Evolutionary conservation across 2,329 filamentous ascomycete genomes (phyloP).

Genomic region (Zopfia rhizophila): DNA sequence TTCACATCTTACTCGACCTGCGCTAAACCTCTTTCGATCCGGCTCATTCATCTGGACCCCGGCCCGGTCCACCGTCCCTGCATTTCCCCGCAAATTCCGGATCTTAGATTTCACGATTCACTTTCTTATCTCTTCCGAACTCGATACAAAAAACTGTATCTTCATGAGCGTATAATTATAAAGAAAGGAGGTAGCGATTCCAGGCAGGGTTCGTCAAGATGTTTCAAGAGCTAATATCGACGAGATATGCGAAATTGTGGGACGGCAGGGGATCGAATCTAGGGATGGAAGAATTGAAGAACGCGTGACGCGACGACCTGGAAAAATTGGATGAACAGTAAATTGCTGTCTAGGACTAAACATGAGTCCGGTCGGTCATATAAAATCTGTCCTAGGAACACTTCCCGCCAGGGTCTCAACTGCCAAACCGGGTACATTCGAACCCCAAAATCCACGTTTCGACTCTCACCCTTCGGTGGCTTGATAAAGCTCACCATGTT

Average conservation of each 20-base stretch:
- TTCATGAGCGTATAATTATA: not conserved
- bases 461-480: no score
- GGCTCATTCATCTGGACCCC: constrained; percentile 15
- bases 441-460: no score
- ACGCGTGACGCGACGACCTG: constrained; percentile 15
- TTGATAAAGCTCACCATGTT: constrained; percentile 23
- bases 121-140: not conserved
- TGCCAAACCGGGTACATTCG: no score
- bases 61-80: no score
- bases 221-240: no score
- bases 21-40: constrained; percentile 3
- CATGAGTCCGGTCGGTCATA: constrained; percentile 1
- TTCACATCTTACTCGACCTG: no score
- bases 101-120: not conserved
- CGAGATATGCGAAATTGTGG: no score
- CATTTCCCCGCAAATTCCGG: not conserved
- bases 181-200: not conserved
- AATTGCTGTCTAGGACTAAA: constrained; percentile 1
- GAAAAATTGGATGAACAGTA: constrained; percentile 3
- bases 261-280: no score
- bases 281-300: constrained; percentile 15
- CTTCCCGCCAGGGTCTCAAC: no score
- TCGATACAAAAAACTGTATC: not conserved
- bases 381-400: constrained; percentile 8
- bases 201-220: not conserved